Percentiles rank a stretch among this genome's conserved stretches.
phyloP scores from a whole-genome alignment of 306 rosid genomes.

The Malus domestica region ASM211411v1 NC_041796.1:5386501-5387000 shows the following conservation, averaged over 20 bases:
- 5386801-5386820: conserved; percentile 78
- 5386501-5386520: background rate
- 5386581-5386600: background rate
- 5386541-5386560: background rate
- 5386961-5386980: background rate
- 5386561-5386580: background rate
- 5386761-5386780: conserved; percentile 83
- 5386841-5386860: conserved; percentile 68
- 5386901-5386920: conserved; percentile 29
- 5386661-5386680: conserved; percentile 63
- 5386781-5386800: conserved; percentile 95
- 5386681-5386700: conserved; percentile 94
- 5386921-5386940: background rate
- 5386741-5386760: conserved; percentile 51
- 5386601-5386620: background rate
- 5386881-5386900: conserved; percentile 57
- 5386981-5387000: conserved; percentile 43
- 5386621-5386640: background rate
- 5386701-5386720: conserved; percentile 73
- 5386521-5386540: background rate
- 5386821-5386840: conserved; percentile 56
- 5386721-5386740: conserved; percentile 10
- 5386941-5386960: background rate
- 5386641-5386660: conserved; percentile 35
- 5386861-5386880: conserved; percentile 78